phyloP scores from a whole-genome alignment of 106 monocot genomes.

The Agapanthus africanus region DNA sequence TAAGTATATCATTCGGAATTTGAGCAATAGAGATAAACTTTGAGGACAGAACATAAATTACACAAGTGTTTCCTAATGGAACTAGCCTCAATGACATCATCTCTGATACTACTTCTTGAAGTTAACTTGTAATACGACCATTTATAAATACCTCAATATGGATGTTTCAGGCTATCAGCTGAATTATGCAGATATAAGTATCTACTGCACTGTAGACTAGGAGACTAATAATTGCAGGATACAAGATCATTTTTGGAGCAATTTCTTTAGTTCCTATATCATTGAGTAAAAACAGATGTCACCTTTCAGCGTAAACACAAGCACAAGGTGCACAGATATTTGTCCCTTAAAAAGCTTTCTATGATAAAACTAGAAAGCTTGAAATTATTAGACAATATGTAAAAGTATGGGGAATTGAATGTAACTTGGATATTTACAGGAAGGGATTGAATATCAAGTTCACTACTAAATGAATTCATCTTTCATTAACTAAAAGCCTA shows the following conservation, averaged over 20 bases:
- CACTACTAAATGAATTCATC: too few relatives aligned
- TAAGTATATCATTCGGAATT: too few relatives aligned
- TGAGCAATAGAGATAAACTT: too few relatives aligned
- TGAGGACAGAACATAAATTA: not conserved
- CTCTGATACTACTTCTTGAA: not conserved
- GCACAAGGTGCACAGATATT: not conserved
- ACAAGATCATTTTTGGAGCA: too few relatives aligned
- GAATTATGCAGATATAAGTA: not conserved
- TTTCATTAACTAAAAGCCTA: not conserved
- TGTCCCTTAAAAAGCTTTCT: not conserved
- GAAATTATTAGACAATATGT: not conserved
- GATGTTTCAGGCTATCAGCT: not conserved
- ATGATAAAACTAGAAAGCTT: not conserved
- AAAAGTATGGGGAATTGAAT: not conserved
- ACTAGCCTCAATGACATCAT: too few relatives aligned
- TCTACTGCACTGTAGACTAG: too few relatives aligned
- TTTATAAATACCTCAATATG: not conserved
- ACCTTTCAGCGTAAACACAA: not conserved
- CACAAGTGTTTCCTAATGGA: not conserved
- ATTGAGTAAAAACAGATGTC: not conserved
- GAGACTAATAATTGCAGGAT: not conserved
- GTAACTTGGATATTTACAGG: too few relatives aligned
- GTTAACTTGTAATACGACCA: not conserved
- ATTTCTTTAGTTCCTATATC: not conserved
- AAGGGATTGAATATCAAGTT: too few relatives aligned